These are phyloP conservation scores for Leishmania gerbilli DNA, from an alignment of 208 protist genomes.

Conservation along the genomic window DNA sequence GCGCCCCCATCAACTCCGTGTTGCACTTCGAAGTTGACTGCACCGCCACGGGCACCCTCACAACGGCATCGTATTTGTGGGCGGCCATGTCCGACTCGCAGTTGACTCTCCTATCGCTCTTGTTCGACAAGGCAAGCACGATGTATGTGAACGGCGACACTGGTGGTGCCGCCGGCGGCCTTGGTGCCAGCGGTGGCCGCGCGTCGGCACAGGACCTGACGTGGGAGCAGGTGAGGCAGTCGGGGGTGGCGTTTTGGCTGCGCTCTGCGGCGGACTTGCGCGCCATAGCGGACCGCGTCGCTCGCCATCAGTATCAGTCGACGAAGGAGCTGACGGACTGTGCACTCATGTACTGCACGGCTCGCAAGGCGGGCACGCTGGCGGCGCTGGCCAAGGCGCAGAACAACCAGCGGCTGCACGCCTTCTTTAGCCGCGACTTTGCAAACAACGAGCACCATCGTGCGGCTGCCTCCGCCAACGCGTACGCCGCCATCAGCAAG, in stretches of 20 bases:
- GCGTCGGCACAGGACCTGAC: slow-evolving; percentile 19
- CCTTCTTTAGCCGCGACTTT: slow-evolving; percentile 94
- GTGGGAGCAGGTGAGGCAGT: slow-evolving; percentile 69
- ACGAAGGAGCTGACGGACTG: slow-evolving; percentile 72
- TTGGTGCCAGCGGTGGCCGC: neutral
- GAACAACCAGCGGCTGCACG: slow-evolving; percentile 71
- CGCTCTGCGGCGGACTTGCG: slow-evolving; percentile 56
- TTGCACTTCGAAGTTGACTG: slow-evolving; percentile 50
- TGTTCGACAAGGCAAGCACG: slow-evolving; percentile 36
- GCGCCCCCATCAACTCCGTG: slow-evolving; percentile 34
- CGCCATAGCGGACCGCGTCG: slow-evolving; percentile 71
- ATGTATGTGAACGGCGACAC: slow-evolving; percentile 22
- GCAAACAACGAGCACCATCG: slow-evolving; percentile 54
- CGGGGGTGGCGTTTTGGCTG: slow-evolving; percentile 76
- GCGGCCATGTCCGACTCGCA: slow-evolving; percentile 75
- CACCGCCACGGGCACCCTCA: slow-evolving; percentile 45
- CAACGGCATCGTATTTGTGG: slow-evolving; percentile 55
- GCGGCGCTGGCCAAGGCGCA: slow-evolving; percentile 90
- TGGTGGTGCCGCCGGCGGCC: slow-evolving; percentile 1
- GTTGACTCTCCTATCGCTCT: slow-evolving; percentile 37
- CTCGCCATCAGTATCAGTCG: slow-evolving; percentile 71
- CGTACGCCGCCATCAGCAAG: slow-evolving; percentile 89
- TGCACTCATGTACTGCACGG: slow-evolving; percentile 91
- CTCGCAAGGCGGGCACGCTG: slow-evolving; percentile 85
- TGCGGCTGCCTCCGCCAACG: slow-evolving; percentile 88